phyloP scores from a whole-genome alignment of 805 yeast genomes.

The Wickerhamiella hasegawae region DNA sequence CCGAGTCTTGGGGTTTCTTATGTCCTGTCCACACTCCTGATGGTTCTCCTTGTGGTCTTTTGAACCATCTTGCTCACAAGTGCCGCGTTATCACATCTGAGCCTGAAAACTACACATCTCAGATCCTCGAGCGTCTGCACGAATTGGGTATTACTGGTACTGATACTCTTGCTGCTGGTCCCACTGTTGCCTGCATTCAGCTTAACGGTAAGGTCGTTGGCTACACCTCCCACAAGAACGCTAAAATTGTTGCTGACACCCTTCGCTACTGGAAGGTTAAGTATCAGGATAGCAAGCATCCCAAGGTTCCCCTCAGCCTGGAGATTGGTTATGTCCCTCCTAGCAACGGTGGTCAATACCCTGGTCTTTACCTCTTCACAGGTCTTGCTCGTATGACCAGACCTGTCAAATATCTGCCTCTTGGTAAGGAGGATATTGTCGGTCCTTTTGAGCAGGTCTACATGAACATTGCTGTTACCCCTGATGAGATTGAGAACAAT shows the following conservation, averaged over 20 bases:
- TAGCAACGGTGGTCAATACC: conserved; percentile 90
- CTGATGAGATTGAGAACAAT: conserved; percentile 69
- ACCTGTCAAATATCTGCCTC: conserved; percentile 83
- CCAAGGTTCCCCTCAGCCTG: conserved; percentile 67
- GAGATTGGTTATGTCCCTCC: conserved; percentile 96
- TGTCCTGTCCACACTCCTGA: conserved; percentile 99
- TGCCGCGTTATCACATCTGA: conserved; percentile 63
- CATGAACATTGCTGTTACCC: conserved; percentile 89
- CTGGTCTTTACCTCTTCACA: conserved; percentile 83
- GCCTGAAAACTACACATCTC: conserved; percentile 6
- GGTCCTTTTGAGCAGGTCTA: conserved; percentile 98
- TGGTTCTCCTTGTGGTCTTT: conserved; percentile 97
- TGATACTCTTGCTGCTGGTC: conserved; percentile 76
- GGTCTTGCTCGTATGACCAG: conserved; percentile 92
- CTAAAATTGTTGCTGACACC: conserved; percentile 73
- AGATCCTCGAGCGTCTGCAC: conserved; percentile 36
- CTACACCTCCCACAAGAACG: conserved; percentile 85
- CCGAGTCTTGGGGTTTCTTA: conserved; percentile 97
- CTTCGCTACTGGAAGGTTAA: conserved; percentile 78
- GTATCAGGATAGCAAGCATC: conserved; percentile 34
- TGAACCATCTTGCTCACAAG: conserved; percentile 92
- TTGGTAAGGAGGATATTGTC: conserved; percentile 66
- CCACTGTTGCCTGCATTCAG: conserved; percentile 76
- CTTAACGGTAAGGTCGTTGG: conserved; percentile 86
- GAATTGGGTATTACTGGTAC: conserved; percentile 64